Evolutionary conservation across 2,329 filamentous ascomycete genomes (phyloP).

Genomic region (Colletotrichum sp.): DNA sequence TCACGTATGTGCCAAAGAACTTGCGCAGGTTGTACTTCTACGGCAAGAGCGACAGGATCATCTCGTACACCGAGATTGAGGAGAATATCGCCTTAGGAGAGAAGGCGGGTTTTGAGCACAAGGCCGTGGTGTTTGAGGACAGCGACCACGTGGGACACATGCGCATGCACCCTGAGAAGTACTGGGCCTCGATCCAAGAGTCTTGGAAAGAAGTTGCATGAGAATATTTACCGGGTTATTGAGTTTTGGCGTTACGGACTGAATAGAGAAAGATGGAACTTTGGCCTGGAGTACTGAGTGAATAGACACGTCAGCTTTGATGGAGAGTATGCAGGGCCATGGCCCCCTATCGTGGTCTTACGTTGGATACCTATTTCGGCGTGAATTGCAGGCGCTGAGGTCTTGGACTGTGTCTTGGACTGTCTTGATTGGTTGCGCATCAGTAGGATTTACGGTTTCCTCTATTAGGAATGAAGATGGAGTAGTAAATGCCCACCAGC

Average conservation of each 20-base stretch:
- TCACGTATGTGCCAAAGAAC: conserved; percentile 31
- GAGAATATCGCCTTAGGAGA: conserved; percentile 54
- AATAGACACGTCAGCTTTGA: background rate
- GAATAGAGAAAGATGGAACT: too few relatives aligned
- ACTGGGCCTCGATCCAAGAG: conserved; percentile 55
- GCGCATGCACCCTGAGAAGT: conserved; percentile 58
- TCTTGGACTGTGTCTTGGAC: background rate
- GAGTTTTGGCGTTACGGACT: background rate
- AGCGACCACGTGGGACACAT: conserved; percentile 68
- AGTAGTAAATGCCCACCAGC: background rate
- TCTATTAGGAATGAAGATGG: background rate
- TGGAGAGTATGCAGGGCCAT: background rate
- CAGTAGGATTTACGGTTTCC: background rate
- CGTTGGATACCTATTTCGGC: background rate
- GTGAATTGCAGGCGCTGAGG: background rate
- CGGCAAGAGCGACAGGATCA: conserved; percentile 62
- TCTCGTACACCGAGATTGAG: conserved; percentile 60
- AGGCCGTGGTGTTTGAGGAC: conserved; percentile 59
- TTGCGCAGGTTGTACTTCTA: conserved; percentile 62
- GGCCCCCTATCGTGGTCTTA: background rate
- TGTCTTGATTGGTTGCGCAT: background rate
- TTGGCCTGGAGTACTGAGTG: background rate
- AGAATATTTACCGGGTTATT: background rate
- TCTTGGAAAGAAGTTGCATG: conserved; percentile 27
- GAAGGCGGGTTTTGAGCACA: conserved; percentile 52